Evolutionary conservation across 108 stramenopile species (phyloP).

Genomic region (Fragilaria crotonensis): DNA sequence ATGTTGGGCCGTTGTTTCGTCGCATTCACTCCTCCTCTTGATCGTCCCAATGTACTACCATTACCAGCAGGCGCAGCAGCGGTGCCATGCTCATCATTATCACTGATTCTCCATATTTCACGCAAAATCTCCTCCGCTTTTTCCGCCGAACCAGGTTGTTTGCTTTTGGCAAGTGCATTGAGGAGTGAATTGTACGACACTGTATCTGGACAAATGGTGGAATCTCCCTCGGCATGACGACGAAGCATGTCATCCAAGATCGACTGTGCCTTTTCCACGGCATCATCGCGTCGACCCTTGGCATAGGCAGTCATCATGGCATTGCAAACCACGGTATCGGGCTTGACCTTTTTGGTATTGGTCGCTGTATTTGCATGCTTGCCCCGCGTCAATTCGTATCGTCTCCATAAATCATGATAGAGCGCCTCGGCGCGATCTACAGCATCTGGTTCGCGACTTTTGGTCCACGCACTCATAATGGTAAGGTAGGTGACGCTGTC

Average conservation of each 20-base stretch:
- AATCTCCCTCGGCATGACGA: too few relatives aligned
- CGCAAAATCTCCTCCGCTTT: conserved; percentile 7
- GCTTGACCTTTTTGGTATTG: too few relatives aligned
- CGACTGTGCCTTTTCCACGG: too few relatives aligned
- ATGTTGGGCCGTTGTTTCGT: too few relatives aligned
- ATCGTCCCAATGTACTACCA: background rate
- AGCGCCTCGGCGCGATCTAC: conserved; percentile 35
- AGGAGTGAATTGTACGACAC: conserved; percentile 24
- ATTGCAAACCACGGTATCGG: too few relatives aligned
- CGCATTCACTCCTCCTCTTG: background rate
- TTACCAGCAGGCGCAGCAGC: background rate
- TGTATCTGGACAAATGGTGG: conserved; percentile 49
- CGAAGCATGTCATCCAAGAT: too few relatives aligned
- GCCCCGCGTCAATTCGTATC: too few relatives aligned
- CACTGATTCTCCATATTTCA: conserved; percentile 3
- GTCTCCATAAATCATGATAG: too few relatives aligned
- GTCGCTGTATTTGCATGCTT: too few relatives aligned
- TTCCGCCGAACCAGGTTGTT: background rate
- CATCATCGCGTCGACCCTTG: too few relatives aligned
- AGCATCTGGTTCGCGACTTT: conserved; percentile 21
- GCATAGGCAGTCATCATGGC: too few relatives aligned
- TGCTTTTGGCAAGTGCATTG: conserved; percentile 16
- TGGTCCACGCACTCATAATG: conserved; percentile 3
- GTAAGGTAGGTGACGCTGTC: conserved; percentile 1
- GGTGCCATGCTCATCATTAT: background rate